A percentile compares a stretch with the other conserved stretches of the same genome.
phyloP scores from a whole-genome alignment of 331 rosid genomes.

The Ulmus americana region DNA sequence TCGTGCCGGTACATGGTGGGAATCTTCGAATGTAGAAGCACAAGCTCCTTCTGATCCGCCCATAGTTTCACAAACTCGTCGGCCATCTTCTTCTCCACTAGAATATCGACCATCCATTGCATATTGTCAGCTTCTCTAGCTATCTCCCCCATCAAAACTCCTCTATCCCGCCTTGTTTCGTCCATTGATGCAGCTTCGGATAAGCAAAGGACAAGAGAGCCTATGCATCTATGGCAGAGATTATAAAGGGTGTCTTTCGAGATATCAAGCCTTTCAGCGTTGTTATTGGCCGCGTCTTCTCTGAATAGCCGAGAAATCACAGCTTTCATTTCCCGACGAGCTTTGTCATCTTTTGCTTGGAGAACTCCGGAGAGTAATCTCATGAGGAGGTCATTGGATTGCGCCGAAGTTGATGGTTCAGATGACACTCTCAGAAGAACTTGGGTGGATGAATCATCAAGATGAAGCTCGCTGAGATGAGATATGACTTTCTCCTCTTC shows the following conservation, averaged over 20 bases:
- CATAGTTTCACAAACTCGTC: slow-evolving; percentile 80
- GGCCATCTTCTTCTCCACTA: slow-evolving; percentile 55
- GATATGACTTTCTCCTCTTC: slow-evolving; percentile 64
- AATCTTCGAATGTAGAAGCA: slow-evolving; percentile 61
- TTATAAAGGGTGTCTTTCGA: slow-evolving; percentile 69
- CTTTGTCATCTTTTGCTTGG: slow-evolving; percentile 80
- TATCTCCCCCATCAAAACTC: slow-evolving; percentile 62
- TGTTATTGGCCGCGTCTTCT: slow-evolving; percentile 41
- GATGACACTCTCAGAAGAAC: slow-evolving; percentile 66
- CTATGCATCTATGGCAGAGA: slow-evolving; percentile 62
- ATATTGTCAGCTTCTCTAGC: slow-evolving; percentile 81
- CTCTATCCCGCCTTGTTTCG: slow-evolving; percentile 41
- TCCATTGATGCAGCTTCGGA: slow-evolving; percentile 46
- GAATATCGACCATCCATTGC: slow-evolving; percentile 78
- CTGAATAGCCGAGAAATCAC: slow-evolving; percentile 60
- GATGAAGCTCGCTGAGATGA: slow-evolving; percentile 56
- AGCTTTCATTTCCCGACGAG: slow-evolving; percentile 74
- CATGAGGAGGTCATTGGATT: slow-evolving; percentile 47
- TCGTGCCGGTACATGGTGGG: slow-evolving; percentile 64
- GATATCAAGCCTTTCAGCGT: slow-evolving; percentile 45
- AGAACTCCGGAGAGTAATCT: slow-evolving; percentile 56
- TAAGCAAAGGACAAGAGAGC: slow-evolving; percentile 58
- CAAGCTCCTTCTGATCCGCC: slow-evolving; percentile 91
- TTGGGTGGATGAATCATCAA: slow-evolving; percentile 37
- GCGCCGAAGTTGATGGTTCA: slow-evolving; percentile 45